Evolutionary conservation across 2,329 filamentous ascomycete genomes (phyloP).

Genomic region (Pezicula neosporulosa): DNA sequence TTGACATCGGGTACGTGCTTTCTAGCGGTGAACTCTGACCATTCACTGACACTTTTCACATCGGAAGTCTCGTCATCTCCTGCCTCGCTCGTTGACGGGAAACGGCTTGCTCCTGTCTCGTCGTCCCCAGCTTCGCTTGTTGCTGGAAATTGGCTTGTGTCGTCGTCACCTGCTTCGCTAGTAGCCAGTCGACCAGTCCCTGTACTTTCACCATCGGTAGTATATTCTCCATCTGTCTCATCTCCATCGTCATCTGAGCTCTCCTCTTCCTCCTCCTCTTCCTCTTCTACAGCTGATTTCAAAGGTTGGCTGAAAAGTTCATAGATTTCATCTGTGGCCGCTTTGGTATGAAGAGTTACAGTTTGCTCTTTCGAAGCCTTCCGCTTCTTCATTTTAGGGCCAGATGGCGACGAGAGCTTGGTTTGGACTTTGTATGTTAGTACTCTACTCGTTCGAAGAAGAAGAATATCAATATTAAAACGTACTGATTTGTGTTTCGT

Average conservation of each 20-base stretch:
- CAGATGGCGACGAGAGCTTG: slow-evolving; percentile 84
- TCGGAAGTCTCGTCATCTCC: slow-evolving; percentile 56
- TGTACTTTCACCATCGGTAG: slow-evolving; percentile 81
- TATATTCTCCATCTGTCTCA: slow-evolving; percentile 69
- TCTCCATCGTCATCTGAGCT: slow-evolving; percentile 61
- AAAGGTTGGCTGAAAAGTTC: slow-evolving; percentile 92
- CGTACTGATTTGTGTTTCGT: slow-evolving; percentile 90
- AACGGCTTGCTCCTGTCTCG: slow-evolving; percentile 74
- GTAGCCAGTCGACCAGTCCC: slow-evolving; percentile 65
- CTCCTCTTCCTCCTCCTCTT: slow-evolving; percentile 43
- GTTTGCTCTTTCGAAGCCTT: slow-evolving; percentile 70
- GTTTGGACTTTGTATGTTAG: slow-evolving; percentile 68
- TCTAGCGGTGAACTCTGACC: slow-evolving; percentile 81
- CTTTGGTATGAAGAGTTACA: slow-evolving; percentile 94
- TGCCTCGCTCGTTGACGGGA: slow-evolving; percentile 63
- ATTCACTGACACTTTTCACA: slow-evolving; percentile 69
- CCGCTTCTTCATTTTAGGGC: slow-evolving; percentile 78
- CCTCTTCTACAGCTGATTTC: slow-evolving; percentile 28
- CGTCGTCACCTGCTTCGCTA: slow-evolving; percentile 65
- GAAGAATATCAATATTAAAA: slow-evolving; percentile 19
- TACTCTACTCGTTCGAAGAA: background rate
- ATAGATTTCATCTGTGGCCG: slow-evolving; percentile 96
- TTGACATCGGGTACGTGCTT: slow-evolving; percentile 61
- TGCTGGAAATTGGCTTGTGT: slow-evolving; percentile 66
- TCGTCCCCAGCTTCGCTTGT: slow-evolving; percentile 74